Evolutionary conservation across 164 flowering plant genomes (phyloP), one percentile per base, ranked within the genome.

Genomic region (Annona cherimola): DNA sequence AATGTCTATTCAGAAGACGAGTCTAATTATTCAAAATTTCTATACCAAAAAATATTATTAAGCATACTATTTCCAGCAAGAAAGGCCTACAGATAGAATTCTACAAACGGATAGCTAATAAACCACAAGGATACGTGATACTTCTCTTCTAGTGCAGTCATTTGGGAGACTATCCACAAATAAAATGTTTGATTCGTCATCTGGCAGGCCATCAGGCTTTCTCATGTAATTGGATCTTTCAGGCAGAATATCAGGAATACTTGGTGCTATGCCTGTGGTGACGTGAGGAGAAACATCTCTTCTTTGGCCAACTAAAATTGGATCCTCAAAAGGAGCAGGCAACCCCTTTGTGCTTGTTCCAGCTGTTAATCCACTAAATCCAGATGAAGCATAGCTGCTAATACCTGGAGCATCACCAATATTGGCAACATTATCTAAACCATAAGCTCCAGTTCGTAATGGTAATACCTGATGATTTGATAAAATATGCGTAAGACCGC

Each of bases 101-200:
- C 41, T 69, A 35, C 42, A 61, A 8, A 42, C 62, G 9, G 3
- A 14, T 16, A 41, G 41, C 44, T 69, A 14, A 69, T 43, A 60
- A 3, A 63, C 4, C 45, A 69, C 73, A 83, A 87, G 93, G 96
- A 90, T 90, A 90, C 96, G 90, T 4, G 87, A 82, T 66, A 86
- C 87, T 84, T 90, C 96, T 79, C 96, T 85, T 82, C 96, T 83
- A 14, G 91, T 84, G 77, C 93, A 89, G 67, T 89, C 91, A 69
- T 67, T 80, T 41, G 95, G 95, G 67, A 90, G 92, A 50, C 92
- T 91, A 76, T 83, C 87, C 20, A 90, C 91, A 83, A 87, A 90
- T 44, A 88, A 83, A 70, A 86, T 65, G 61, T 83, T 88, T 6
- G 91, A 84, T 61, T 82, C 90, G 61, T 78, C 82, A 42, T 54